phyloP scores from a whole-genome alignment of 441 rosid genomes.

The Sinapis alba region DNA sequence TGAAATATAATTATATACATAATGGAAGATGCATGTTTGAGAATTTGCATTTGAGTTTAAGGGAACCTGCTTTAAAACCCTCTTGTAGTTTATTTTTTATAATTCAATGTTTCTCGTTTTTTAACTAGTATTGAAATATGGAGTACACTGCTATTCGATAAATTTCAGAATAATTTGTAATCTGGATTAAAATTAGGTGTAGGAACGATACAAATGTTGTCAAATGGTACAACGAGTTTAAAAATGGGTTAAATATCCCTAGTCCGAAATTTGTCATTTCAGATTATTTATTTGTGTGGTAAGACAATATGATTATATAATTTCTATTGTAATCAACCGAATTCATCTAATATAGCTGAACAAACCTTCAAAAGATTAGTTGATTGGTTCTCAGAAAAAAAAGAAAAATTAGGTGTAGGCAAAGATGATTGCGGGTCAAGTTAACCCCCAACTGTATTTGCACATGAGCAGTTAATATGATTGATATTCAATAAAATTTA shows the following conservation, averaged over 20 bases:
- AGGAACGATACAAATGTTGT: too few species aligned
- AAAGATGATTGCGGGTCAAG: background rate
- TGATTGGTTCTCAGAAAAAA: too few species aligned
- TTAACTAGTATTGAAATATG: background rate
- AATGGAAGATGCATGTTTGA: slow-evolving; percentile 7
- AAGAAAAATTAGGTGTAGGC: background rate
- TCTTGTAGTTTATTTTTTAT: slow-evolving; percentile 1
- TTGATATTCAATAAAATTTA: background rate
- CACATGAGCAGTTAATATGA: background rate
- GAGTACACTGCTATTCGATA: background rate
- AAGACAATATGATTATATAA: too few species aligned
- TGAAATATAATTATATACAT: background rate
- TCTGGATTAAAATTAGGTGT: too few species aligned
- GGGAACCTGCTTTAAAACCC: background rate
- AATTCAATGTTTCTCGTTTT: background rate
- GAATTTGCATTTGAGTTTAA: slow-evolving; percentile 25
- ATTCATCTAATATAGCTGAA: too few species aligned
- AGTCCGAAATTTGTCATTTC: too few species aligned
- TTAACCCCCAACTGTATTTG: background rate
- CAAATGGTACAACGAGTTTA: too few species aligned
- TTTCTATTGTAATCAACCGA: too few species aligned
- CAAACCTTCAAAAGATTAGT: too few species aligned
- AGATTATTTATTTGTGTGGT: too few species aligned
- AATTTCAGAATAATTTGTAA: background rate
- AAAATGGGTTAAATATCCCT: too few species aligned